phyloP scores from a whole-genome alignment of 139 green algal species.

The Gonium pectorale region DNA sequence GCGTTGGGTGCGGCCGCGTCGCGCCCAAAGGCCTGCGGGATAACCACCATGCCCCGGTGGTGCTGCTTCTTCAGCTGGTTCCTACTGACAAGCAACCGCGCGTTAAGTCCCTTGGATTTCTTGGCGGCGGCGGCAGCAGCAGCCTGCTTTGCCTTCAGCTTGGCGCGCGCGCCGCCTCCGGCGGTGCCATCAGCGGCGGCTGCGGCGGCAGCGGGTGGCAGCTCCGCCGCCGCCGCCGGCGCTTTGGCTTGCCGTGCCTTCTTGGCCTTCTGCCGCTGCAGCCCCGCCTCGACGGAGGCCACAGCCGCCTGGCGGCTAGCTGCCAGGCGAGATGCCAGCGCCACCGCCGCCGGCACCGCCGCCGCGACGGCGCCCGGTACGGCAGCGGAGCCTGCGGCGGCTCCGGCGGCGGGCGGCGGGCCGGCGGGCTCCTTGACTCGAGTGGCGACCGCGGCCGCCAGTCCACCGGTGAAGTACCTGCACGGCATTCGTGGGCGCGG shows the following conservation, averaged over 20 bases:
- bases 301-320: constrained; percentile 19
- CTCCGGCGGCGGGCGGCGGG: too few relatives aligned
- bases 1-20: constrained; percentile 62
- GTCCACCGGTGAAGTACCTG: constrained; percentile 57
- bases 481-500: too few relatives aligned
- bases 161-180: background rate
- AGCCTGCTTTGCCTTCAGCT: background rate
- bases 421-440: constrained; percentile 1
- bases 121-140: background rate
- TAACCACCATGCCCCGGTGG: constrained; percentile 28
- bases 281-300: background rate
- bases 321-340: constrained; percentile 48
- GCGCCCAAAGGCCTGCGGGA: constrained; percentile 60
- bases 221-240: background rate
- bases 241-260: background rate
- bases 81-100: constrained; percentile 32
- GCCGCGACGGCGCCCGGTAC: constrained; percentile 56
- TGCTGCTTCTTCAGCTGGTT: constrained; percentile 43
- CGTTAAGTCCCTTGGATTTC: background rate
- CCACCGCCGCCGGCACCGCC: constrained; percentile 41
- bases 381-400: constrained; percentile 14
- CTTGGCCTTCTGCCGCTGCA: background rate
- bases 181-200: background rate
- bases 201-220: background rate
- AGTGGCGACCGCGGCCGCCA: constrained; percentile 13